Evolutionary conservation across 306 rosid species (phyloP), one percentile per base, ranked within the genome.

Genomic region (Citrullus colocynthis): DNA sequence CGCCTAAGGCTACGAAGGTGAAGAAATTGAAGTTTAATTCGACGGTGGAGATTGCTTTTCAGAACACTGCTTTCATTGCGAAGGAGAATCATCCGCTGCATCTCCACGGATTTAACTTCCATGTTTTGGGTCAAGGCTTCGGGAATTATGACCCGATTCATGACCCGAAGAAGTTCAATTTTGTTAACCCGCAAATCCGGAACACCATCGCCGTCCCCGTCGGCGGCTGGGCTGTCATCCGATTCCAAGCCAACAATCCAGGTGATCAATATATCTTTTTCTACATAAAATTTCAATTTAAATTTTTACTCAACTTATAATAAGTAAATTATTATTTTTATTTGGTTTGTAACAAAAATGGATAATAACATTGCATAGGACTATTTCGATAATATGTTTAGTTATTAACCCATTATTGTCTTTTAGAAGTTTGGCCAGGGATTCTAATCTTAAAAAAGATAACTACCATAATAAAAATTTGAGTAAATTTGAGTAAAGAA

Each of bases 121-220:
- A 81, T 16, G 87, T 90, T 6, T 42, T 92, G 75, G 97, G 91
- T 6, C 91, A 90, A 71, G 96, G 94, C 5, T 90, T 92, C 70
- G 91, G 93, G 3, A 55, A 88, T 16, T 90, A 81, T 56, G 84
- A 90, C 66, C 14, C 85, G 0, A 21, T 52, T 0, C 75, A 12
- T 10, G 92, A 84, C 52, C 30, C 65, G 6, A 18, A 56, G 3
- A 85, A 78, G 16, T 88, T 89, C 34, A 93, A 93, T 54, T 32
- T 90, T 12, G 16, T 78, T 12, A 79, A 93, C n/a, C 93, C 94
- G 4, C 93, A 90, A 44, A 30, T 74, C 0, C 84, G 92, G 17
- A 93, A 93, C 80, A 90, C 97, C 2, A 74, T 93, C 41, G 80
- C 90, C 7, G 94, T 90, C 44, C 94, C 94, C 0, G 59, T 59